Conservation (phyloP, 2,329 filamentous ascomycete genomes). For the Diaporthe caulivora region DNA sequence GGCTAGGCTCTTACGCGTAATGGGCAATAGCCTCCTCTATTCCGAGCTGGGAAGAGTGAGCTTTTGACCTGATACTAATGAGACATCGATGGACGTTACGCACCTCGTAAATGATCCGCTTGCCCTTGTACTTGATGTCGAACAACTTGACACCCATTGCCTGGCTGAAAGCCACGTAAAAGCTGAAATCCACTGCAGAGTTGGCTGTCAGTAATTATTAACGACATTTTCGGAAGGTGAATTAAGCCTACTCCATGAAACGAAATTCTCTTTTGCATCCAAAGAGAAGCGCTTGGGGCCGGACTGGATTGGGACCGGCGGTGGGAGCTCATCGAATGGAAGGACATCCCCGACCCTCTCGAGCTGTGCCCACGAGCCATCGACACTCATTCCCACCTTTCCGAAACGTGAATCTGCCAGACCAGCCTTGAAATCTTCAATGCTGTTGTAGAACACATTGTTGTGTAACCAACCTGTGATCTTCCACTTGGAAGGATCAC, state of each 20-base stretch:
- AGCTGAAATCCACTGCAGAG: slow-evolving; percentile 4
- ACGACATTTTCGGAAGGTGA: too few relatives aligned
- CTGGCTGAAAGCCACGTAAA: neutral
- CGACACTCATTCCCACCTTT: neutral
- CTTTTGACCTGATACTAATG: slow-evolving; percentile 54
- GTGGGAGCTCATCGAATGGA: slow-evolving; percentile 34
- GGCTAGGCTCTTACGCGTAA: neutral
- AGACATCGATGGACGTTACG: slow-evolving; percentile 51
- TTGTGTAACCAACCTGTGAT: slow-evolving; percentile 58
- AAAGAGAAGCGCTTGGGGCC: slow-evolving; percentile 54
- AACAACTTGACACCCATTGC: slow-evolving; percentile 57
- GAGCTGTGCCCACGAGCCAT: slow-evolving; percentile 45
- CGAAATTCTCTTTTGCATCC: neutral
- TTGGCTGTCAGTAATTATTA: neutral
- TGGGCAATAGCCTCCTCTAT: slow-evolving; percentile 8
- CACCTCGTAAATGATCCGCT: slow-evolving; percentile 64
- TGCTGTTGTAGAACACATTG: slow-evolving; percentile 52
- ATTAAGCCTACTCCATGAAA: neutral
- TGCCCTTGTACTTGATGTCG: slow-evolving; percentile 63
- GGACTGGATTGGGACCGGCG: slow-evolving; percentile 51
- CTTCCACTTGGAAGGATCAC: slow-evolving; percentile 55
- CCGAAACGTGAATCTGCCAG: slow-evolving; percentile 44
- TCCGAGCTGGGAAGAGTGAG: slow-evolving; percentile 53
- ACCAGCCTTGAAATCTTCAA: slow-evolving; percentile 50
- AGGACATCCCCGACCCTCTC: slow-evolving; percentile 48